Conservation (phyloP, 2,329 filamentous ascomycete genomes). For the Arthrobotrys musiformis region DNA sequence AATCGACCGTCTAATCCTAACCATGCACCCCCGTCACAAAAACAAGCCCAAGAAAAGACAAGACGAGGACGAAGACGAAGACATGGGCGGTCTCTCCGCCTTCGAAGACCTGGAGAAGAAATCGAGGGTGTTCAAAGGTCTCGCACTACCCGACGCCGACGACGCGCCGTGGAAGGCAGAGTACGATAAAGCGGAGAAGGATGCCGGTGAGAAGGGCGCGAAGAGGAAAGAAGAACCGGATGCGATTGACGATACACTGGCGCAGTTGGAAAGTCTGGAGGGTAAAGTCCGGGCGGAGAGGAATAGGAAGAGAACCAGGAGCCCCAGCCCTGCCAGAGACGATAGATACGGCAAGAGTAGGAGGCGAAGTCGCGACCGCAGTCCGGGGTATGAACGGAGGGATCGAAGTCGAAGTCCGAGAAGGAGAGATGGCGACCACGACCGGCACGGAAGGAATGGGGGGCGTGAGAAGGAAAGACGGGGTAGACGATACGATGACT, state of each 20-base stretch:
- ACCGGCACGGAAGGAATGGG: constrained; percentile 23
- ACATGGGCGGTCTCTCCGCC: constrained; percentile 62
- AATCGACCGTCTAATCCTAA: constrained; percentile 85
- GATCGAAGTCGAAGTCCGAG: constrained; percentile 47
- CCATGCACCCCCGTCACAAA: constrained; percentile 92
- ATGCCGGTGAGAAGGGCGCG: constrained; percentile 60
- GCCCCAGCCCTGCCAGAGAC: constrained; percentile 64
- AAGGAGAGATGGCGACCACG: constrained; percentile 32
- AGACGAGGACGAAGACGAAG: constrained; percentile 58
- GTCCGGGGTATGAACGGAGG: constrained; percentile 30
- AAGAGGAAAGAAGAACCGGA: constrained; percentile 66
- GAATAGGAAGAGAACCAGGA: constrained; percentile 64
- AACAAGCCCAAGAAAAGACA: constrained; percentile 63
- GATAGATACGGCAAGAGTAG: constrained; percentile 48
- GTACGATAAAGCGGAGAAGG: constrained; percentile 60
- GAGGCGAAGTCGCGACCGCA: constrained; percentile 27
- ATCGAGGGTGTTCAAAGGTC: constrained; percentile 86
- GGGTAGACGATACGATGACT: constrained; percentile 63
- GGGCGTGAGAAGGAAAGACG: constrained; percentile 49
- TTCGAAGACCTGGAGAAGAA: constrained; percentile 73
- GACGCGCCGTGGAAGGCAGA: constrained; percentile 68
- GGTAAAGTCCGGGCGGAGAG: constrained; percentile 69
- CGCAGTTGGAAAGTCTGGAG: constrained; percentile 86
- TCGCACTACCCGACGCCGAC: constrained; percentile 84
- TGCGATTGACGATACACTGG: constrained; percentile 91